These are phyloP conservation scores for Fusarium ramigenum DNA, from an alignment of 2,329 filamentous ascomycete species.

Conservation along the genomic window DNA sequence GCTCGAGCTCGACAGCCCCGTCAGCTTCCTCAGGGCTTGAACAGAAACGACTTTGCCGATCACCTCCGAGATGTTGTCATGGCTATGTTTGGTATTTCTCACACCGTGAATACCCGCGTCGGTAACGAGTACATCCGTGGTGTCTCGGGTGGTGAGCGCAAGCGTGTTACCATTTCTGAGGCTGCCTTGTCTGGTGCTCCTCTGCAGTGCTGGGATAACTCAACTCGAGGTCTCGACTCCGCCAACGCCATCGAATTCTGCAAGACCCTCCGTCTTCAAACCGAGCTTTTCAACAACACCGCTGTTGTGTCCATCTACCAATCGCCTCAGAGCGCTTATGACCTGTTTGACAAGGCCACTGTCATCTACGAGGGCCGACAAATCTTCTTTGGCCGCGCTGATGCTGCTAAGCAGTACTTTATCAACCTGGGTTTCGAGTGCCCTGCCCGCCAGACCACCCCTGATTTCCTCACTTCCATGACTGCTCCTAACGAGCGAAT, in stretches of 20 bases:
- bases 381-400: constrained; percentile 70
- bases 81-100: constrained; percentile 78
- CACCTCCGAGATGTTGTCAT: constrained; percentile 77
- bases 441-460: constrained; percentile 72
- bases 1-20: constrained; percentile 74
- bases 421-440: constrained; percentile 73
- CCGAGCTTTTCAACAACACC: constrained; percentile 72
- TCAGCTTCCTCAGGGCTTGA: constrained; percentile 66
- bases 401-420: constrained; percentile 71
- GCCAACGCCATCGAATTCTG: constrained; percentile 81
- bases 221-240: constrained; percentile 76
- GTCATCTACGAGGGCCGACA: constrained; percentile 70
- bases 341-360: constrained; percentile 67
- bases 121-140: constrained; percentile 80
- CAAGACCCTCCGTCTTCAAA: constrained; percentile 73
- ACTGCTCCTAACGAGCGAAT: constrained; percentile 67
- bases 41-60: constrained; percentile 62
- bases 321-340: constrained; percentile 71
- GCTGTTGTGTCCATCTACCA: constrained; percentile 80
- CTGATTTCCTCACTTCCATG: constrained; percentile 78
- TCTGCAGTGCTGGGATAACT: constrained; percentile 77
- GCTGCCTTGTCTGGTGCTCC: constrained; percentile 67
- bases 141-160: constrained; percentile 78
- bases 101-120: constrained; percentile 77
- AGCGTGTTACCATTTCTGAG: constrained; percentile 72